Evolutionary conservation across 352 stramenopile species (phyloP), one percentile per base, ranked within the genome.

Genomic region (Phytophthora kernoviae): DNA sequence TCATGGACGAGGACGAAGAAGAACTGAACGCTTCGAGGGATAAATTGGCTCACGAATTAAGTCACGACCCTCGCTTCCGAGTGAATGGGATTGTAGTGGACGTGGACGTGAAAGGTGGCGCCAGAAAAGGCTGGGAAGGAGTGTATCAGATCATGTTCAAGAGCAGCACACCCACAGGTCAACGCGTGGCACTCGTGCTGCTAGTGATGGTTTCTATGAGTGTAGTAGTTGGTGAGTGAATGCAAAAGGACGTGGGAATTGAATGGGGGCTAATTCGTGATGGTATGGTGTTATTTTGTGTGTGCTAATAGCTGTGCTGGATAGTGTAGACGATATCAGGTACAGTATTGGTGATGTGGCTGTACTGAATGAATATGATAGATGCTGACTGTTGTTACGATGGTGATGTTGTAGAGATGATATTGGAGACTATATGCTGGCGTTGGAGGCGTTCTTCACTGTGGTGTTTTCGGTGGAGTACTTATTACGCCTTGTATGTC

Each of bases 401-500:
- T 46, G 26, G 47, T 61, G 30, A 11, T 46, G 30, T 7, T 61
- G 22, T 54, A 90, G 84, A 15, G 79, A 91, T 14, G 64, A 82
- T 27, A 81, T 94, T 54, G 84, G 86, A 6, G 64, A 93, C 55
- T 82, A 87, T 20, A 45, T 96, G 37, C 50, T 94, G 14, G 70
- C 76, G 7, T 59, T 94, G 6, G 87, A 96, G 42, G 77, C 91
- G 6, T 87, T 94, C 58, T 96, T 96, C 64, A 94, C 87, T 4
- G 58, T 93, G 39, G 62, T 91, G 10, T 96, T 96, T 44, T 85
- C 84, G 1, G 77, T 93, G 48, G 87, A 96, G 63, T 96, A 94
- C 59, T 61, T 68, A 7, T 49, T 94, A 12, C 84, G 87, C 6
- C 51, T 93, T 3, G 43, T 85, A 11, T 93, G 80, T 18, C 54